Evolutionary conservation across 176 grass and related monocot species (phyloP).

Genomic region (Bromus sterilis): DNA sequence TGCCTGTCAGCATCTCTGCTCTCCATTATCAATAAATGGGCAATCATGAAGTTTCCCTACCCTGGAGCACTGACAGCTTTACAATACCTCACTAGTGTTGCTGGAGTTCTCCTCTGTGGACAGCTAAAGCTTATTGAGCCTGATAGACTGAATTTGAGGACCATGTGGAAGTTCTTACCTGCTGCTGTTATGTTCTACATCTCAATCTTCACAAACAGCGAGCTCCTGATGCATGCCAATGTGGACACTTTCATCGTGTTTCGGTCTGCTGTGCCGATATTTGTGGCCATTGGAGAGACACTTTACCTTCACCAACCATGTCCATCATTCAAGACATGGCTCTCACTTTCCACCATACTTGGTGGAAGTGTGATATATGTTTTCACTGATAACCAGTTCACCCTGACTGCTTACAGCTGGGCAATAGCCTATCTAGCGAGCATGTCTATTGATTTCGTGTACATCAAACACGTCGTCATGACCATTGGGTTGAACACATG

Average conservation of each 20-base stretch:
- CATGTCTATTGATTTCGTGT: slow-evolving; percentile 85
- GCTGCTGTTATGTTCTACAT: slow-evolving; percentile 89
- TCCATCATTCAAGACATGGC: slow-evolving; percentile 69
- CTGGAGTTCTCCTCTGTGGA: slow-evolving; percentile 69
- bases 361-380: slow-evolving; percentile 82
- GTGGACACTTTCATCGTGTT: slow-evolving; percentile 91
- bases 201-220: slow-evolving; percentile 84
- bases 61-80: slow-evolving; percentile 66
- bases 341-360: slow-evolving; percentile 73
- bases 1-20: slow-evolving; percentile 73
- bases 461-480: slow-evolving; percentile 86
- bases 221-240: slow-evolving; percentile 77
- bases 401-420: slow-evolving; percentile 71
- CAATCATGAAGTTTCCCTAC: slow-evolving; percentile 81
- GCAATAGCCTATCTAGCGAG: slow-evolving; percentile 63
- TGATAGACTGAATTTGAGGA: slow-evolving; percentile 51
- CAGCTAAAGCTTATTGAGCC: slow-evolving; percentile 60
- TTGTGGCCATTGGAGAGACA: slow-evolving; percentile 74
- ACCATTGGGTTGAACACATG: slow-evolving; percentile 88
- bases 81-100: slow-evolving; percentile 69
- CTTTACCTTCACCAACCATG: slow-evolving; percentile 76
- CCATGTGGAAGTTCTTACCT: slow-evolving; percentile 88
- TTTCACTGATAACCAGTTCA: slow-evolving; percentile 83
- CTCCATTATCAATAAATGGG: slow-evolving; percentile 91
- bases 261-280: slow-evolving; percentile 71